Percentiles rank a stretch among this genome's conserved stretches.
These are phyloP conservation scores for Detonula confervacea DNA, from an alignment of 352 stramenopile genomes.

Conservation along the genomic window DNA sequence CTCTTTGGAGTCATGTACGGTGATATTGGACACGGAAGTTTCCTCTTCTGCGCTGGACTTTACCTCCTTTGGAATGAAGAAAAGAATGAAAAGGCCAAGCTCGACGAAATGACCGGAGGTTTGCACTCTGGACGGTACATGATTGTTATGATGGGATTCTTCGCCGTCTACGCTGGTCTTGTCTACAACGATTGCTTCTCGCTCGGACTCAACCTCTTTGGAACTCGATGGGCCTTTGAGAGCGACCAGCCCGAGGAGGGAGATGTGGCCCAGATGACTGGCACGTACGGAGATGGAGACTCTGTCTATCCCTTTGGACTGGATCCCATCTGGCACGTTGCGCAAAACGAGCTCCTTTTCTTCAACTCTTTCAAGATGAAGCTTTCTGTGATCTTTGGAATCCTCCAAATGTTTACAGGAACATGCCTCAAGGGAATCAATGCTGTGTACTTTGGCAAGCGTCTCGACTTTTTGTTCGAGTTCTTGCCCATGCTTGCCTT, in stretches of 20 bases:
- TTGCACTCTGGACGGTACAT: slow-evolving; percentile 96
- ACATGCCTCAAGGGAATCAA: slow-evolving; percentile 96
- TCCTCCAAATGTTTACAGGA: slow-evolving; percentile 98
- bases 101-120: slow-evolving; percentile 91
- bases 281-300: slow-evolving; percentile 78
- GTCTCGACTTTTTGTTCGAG: slow-evolving; percentile 96
- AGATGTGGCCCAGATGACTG: slow-evolving; percentile 60
- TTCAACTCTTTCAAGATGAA: slow-evolving; percentile 99
- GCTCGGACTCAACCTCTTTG: slow-evolving; percentile 96
- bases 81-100: slow-evolving; percentile 82
- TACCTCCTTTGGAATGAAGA: slow-evolving; percentile 96
- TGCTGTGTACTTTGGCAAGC: slow-evolving; percentile 95
- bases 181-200: slow-evolving; percentile 99
- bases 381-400: slow-evolving; percentile 97
- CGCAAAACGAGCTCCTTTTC: slow-evolving; percentile 97
- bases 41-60: slow-evolving; percentile 92
- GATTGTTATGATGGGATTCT: slow-evolving; percentile 98
- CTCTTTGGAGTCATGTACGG: slow-evolving; percentile 99
- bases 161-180: slow-evolving; percentile 96
- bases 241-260: slow-evolving; percentile 70
- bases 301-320: slow-evolving; percentile 97
- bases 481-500: slow-evolving; percentile 98
- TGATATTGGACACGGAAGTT: slow-evolving; percentile 97
- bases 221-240: slow-evolving; percentile 92
- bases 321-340: slow-evolving; percentile 98